Evolutionary conservation across 2,329 filamentous ascomycete genomes (phyloP), one percentile per base, ranked within the genome.

Genomic region (Monilinia vaccinii-corymbosi): DNA sequence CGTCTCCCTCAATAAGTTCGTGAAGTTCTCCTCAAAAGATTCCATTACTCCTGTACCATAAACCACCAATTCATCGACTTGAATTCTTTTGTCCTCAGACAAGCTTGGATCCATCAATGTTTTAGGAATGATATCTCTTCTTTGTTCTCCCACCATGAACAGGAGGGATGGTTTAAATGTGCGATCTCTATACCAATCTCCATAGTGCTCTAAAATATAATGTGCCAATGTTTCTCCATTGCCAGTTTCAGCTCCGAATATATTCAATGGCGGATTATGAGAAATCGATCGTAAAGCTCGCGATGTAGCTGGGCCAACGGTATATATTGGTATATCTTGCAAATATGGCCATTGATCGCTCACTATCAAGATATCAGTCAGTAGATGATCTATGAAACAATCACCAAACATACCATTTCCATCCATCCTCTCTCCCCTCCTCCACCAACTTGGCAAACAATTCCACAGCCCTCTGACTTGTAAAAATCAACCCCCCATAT

Each of bases 71-170:
- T 97, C 92, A 42, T 88, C 81, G 1, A 97, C 87, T 9, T 73
- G 73, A 25, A 94, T 87, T 52, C 81, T 77, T 56, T 74, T 73
- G 16, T 76, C 70, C 0, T 71, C 64, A 0, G 79, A 73, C 10
- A 91, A 74, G 0, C 71, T 67, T 0, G 76, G 70, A 44, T 82
- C 80, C 78, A 85, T 88, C 42, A 97, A 76, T 1, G 83, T 90
- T 67, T 82, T 89, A 1, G 94, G 92, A 64, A 99, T 96, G 65
- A 96, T 84, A 71, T 97, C 94, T 48, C 94, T 79, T 58, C 91
- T 82, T 71, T 92, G 89, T 71, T 97, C 93, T 23, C 94, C 94
- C 0, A 96, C 91, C 16, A 95, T 81, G 72, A 97, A 99, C 1
- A 97, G 76, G 6, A 97, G 73, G 0, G 87, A 81, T 0, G 80